These are phyloP conservation scores for Aspergillus funiculosus DNA, from an alignment of 495 filamentous ascomycete species.

Conservation along the genomic window DNA sequence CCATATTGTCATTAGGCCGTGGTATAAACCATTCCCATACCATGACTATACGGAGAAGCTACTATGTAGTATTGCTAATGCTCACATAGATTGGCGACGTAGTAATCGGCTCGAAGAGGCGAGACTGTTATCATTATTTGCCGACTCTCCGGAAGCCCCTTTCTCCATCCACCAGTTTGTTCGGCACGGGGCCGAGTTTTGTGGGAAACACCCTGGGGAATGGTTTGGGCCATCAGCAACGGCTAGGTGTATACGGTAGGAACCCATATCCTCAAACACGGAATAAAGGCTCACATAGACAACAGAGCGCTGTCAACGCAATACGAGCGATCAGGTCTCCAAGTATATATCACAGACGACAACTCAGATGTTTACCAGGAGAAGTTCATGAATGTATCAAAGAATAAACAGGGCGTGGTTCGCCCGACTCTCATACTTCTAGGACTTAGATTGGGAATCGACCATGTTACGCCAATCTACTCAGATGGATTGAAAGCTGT, in stretches of 20 bases:
- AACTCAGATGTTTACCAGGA: constrained; percentile 90
- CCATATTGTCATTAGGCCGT: constrained; percentile 67
- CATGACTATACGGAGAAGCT: not conserved
- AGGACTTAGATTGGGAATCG: constrained; percentile 84
- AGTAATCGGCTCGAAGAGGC: constrained; percentile 57
- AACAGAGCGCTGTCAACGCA: constrained; percentile 64
- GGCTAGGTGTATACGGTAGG: constrained; percentile 90
- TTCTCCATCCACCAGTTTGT: constrained; percentile 97
- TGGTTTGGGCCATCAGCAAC: constrained; percentile 99
- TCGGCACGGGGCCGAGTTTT: constrained; percentile 75
- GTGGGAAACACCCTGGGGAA: constrained; percentile 91
- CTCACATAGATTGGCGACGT: constrained; percentile 68
- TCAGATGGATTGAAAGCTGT: constrained; percentile 79
- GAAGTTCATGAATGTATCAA: constrained; percentile 69
- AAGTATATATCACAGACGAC: constrained; percentile 85
- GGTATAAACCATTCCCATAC: constrained; percentile 44
- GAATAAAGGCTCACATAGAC: constrained; percentile 21
- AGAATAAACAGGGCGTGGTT: constrained; percentile 55
- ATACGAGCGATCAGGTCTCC: constrained; percentile 51
- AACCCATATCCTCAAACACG: constrained; percentile 1
- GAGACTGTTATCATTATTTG: constrained; percentile 74
- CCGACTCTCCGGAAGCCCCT: constrained; percentile 76
- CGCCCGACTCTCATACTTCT: constrained; percentile 84
- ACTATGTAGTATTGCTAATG: constrained; percentile 21
- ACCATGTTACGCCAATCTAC: constrained; percentile 87